Evolutionary conservation across 2,329 filamentous ascomycete genomes (phyloP).

Genomic region (Venturia asperata): DNA sequence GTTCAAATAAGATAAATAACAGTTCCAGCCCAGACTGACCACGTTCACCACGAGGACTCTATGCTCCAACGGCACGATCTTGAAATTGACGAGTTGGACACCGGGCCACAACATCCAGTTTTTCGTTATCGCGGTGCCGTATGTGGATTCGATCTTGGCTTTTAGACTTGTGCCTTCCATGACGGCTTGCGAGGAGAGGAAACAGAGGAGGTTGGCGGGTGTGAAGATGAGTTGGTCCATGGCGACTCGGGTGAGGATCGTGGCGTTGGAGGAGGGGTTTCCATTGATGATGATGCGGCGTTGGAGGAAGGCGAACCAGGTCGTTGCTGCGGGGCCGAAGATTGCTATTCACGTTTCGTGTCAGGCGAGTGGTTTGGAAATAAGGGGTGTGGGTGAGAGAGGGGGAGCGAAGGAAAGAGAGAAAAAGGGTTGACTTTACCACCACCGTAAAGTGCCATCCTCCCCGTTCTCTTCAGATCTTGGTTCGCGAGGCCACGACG

Average conservation of each 20-base stretch:
- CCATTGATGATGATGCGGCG: constrained; percentile 57
- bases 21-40: constrained; percentile 44
- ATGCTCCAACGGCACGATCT: constrained; percentile 74
- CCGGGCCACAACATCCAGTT: constrained; percentile 86
- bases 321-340: constrained; percentile 82
- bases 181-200: constrained; percentile 77
- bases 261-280: constrained; percentile 22
- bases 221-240: constrained; percentile 79
- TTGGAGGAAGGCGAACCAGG: constrained; percentile 78
- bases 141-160: constrained; percentile 67
- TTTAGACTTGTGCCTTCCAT: constrained; percentile 60
- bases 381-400: neutral
- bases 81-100: constrained; percentile 83
- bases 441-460: constrained; percentile 76
- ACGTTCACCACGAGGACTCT: constrained; percentile 82
- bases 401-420: constrained; percentile 17
- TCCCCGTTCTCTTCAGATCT: constrained; percentile 59
- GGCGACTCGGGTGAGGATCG: constrained; percentile 55
- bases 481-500: constrained; percentile 70
- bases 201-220: constrained; percentile 72
- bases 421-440: constrained; percentile 42
- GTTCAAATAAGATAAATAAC: constrained; percentile 36
- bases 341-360: constrained; percentile 45
- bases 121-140: constrained; percentile 63
- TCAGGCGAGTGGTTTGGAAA: constrained; percentile 8